These are phyloP conservation scores for Phalaenopsis hybrid DNA, from an alignment of 116 monocot species.

Conservation along the genomic window DNA sequence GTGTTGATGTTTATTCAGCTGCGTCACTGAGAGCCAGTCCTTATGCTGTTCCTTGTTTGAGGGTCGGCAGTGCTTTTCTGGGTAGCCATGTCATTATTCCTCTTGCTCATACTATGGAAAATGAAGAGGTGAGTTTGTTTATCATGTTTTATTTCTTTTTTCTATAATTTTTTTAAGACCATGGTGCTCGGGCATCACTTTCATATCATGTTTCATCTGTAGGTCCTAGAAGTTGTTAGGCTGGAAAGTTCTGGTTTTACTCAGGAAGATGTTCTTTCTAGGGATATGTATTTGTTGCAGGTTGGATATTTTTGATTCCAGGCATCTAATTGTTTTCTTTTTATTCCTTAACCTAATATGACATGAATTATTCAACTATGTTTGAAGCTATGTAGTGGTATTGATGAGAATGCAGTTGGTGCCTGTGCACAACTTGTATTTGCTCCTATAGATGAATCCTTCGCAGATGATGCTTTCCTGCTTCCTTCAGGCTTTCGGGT, in stretches of 20 bases:
- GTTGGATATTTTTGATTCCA: slow-evolving; percentile 19
- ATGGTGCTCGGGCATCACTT: not conserved
- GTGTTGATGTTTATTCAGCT: slow-evolving; percentile 79
- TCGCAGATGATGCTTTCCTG: slow-evolving; percentile 27
- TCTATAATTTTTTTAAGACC: not conserved
- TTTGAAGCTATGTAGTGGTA: slow-evolving; percentile 30
- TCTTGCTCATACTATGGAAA: slow-evolving; percentile 80
- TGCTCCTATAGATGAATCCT: slow-evolving; percentile 35
- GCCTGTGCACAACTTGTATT: slow-evolving; percentile 32
- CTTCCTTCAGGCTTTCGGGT: slow-evolving; percentile 34
- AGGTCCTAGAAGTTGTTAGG: slow-evolving; percentile 88
- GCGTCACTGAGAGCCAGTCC: slow-evolving; percentile 66
- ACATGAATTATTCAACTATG: not conserved
- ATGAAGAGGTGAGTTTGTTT: slow-evolving; percentile 62
- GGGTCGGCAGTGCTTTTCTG: slow-evolving; percentile 35
- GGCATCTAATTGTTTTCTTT: not conserved
- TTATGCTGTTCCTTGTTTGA: slow-evolving; percentile 52
- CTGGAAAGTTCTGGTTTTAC: slow-evolving; percentile 67
- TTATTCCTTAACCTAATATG: not conserved
- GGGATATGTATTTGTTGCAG: slow-evolving; percentile 82
- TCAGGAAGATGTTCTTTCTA: slow-evolving; percentile 59
- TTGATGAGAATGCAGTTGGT: slow-evolving; percentile 27
- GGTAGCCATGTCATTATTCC: slow-evolving; percentile 83
- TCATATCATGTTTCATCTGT: not conserved
- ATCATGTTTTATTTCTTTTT: not conserved